Conservation (phyloP, 257 asterid species). For the Leonotis leonurus region DNA sequence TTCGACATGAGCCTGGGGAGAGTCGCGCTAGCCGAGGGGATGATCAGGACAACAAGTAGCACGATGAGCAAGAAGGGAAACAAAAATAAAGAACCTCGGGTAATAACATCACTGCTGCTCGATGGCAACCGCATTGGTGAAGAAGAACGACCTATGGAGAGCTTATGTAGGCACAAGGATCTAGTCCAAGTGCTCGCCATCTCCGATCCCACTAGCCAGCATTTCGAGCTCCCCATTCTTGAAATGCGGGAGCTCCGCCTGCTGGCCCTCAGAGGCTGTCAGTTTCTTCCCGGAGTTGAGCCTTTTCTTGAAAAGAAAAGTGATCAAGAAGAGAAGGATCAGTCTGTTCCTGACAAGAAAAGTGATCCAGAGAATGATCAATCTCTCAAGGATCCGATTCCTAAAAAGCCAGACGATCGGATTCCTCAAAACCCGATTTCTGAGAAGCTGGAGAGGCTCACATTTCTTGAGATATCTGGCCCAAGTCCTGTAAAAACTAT, state of each 20-base stretch:
- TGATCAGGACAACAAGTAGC: slow-evolving; percentile 16
- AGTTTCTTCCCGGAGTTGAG: slow-evolving; percentile 3
- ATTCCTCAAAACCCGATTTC: neutral
- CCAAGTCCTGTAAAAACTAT: slow-evolving; percentile 6
- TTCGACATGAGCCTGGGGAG: slow-evolving; percentile 28
- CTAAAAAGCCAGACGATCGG: too few relatives aligned
- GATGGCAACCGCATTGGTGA: slow-evolving; percentile 22
- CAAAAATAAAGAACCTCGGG: neutral
- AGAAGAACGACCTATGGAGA: neutral
- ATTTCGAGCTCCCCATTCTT: slow-evolving; percentile 17
- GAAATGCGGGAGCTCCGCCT: slow-evolving; percentile 17
- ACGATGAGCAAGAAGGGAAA: neutral
- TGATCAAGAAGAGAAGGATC: neutral
- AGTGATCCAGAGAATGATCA: neutral
- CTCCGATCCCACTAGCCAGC: slow-evolving; percentile 25
- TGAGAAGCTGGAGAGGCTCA: neutral
- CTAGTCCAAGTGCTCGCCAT: slow-evolving; percentile 22
- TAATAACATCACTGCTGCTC: slow-evolving; percentile 18
- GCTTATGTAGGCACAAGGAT: neutral
- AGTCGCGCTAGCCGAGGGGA: slow-evolving; percentile 25
- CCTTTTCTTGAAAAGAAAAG: neutral
- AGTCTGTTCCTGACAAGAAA: neutral
- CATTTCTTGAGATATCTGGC: slow-evolving; percentile 43
- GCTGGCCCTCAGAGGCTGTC: slow-evolving; percentile 39
- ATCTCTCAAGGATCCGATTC: neutral